Percentiles rank a stretch among this genome's conserved stretches.
phyloP scores from a whole-genome alignment of 164 flowering plant species.

The Vitis amurensis region DNA sequence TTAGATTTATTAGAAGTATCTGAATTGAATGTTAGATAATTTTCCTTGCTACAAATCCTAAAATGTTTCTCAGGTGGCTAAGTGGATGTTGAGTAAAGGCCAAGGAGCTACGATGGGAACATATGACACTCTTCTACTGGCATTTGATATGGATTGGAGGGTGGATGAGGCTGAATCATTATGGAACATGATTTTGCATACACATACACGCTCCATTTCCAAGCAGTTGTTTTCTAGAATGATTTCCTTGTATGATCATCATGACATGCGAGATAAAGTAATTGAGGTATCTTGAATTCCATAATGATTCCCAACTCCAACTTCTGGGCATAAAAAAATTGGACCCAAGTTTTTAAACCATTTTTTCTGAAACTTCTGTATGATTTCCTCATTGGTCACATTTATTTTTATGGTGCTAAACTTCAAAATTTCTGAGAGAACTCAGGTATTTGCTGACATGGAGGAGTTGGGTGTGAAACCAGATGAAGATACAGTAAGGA shows the following conservation, averaged over 20 bases:
- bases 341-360: background rate
- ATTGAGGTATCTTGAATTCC: conserved; percentile 58
- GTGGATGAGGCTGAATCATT: conserved; percentile 88
- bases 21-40: background rate
- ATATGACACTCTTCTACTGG: conserved; percentile 80
- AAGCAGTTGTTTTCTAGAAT: conserved; percentile 86
- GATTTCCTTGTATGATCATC: conserved; percentile 87
- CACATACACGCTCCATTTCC: conserved; percentile 80
- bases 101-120: conserved; percentile 96
- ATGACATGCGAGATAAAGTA: conserved; percentile 62
- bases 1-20: background rate
- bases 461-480: conserved; percentile 93
- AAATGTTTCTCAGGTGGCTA: conserved; percentile 55
- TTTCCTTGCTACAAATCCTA: background rate
- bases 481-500: conserved; percentile 75
- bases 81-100: conserved; percentile 98
- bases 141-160: conserved; percentile 87
- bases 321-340: background rate
- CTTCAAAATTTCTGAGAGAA: background rate
- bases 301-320: no score
- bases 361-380: background rate
- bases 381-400: background rate
- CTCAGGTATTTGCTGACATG: conserved; percentile 96
- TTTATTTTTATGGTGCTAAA: background rate
- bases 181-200: conserved; percentile 88